Conservation (phyloP, 2,329 filamentous ascomycete species). For the Cucurbitaria berberidis region DNA sequence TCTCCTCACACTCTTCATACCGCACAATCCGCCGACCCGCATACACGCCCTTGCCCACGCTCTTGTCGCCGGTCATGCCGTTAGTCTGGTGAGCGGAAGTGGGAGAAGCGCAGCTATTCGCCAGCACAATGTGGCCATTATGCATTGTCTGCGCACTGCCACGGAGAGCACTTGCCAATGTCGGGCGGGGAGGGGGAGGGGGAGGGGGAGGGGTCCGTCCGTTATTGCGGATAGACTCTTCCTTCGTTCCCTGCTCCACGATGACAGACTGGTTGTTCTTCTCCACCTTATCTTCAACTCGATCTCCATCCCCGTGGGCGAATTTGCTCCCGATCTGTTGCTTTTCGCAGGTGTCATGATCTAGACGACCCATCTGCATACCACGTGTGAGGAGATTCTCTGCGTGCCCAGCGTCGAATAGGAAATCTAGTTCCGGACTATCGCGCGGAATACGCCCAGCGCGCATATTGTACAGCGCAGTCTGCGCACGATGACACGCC, state of each 20-base stretch:
- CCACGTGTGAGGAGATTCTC: slow-evolving; percentile 24
- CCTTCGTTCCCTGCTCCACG: too few species aligned
- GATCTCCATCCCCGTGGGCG: too few species aligned
- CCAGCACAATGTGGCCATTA: slow-evolving; percentile 19
- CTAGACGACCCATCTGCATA: slow-evolving; percentile 6
- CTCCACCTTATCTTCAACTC: too few species aligned
- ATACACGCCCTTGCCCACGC: slow-evolving; percentile 3
- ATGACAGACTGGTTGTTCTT: too few species aligned
- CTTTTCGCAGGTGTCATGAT: too few species aligned
- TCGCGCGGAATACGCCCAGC: slow-evolving; percentile 21
- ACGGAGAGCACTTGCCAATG: slow-evolving; percentile 17
- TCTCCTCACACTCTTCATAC: slow-evolving; percentile 7
- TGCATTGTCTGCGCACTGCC: neutral
- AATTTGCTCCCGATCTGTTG: too few species aligned
- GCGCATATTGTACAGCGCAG: slow-evolving; percentile 14
- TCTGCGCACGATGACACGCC: slow-evolving; percentile 15
- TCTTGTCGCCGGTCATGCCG: neutral
- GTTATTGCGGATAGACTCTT: too few species aligned
- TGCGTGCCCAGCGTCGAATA: slow-evolving; percentile 24
- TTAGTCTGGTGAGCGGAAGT: neutral
- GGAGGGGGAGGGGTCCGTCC: too few species aligned
- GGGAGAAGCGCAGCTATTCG: slow-evolving; percentile 3
- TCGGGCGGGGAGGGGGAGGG: slow-evolving; percentile 4
- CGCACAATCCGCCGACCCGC: neutral
- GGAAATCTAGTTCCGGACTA: slow-evolving; percentile 23